Percentiles rank a stretch among this genome's conserved stretches.
Conservation (phyloP, 768 basidiomycete genomes). For the Coprinopsis cinerea region DNA sequence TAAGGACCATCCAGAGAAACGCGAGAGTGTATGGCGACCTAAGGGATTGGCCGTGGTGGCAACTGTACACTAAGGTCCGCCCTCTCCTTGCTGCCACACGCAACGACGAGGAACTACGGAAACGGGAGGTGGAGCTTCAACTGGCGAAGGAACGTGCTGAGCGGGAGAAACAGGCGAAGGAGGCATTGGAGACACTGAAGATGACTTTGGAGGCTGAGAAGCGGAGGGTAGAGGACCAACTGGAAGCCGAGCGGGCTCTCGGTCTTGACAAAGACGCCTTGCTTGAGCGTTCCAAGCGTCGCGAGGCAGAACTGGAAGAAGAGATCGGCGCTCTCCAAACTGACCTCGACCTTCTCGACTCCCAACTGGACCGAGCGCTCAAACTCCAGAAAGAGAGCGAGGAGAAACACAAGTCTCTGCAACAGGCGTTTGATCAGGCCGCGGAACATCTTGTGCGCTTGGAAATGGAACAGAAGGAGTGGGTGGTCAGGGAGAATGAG, state of each 20-base stretch:
- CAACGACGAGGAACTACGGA: conserved; percentile 84
- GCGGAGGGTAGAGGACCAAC: conserved; percentile 68
- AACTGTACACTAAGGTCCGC: conserved; percentile 92
- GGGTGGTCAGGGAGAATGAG: conserved; percentile 59
- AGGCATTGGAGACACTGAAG: conserved; percentile 72
- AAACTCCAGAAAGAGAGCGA: conserved; percentile 74
- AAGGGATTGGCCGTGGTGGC: conserved; percentile 99
- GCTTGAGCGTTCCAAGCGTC: conserved; percentile 77
- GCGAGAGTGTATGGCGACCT: conserved; percentile 87
- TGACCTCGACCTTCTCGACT: conserved; percentile 81
- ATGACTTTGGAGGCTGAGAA: conserved; percentile 83
- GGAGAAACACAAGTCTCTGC: conserved; percentile 67
- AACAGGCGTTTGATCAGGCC: conserved; percentile 74
- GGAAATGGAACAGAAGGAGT: conserved; percentile 70
- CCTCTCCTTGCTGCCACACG: conserved; percentile 90
- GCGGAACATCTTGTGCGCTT: conserved; percentile 80
- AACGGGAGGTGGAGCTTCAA: conserved; percentile 79
- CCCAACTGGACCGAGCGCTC: conserved; percentile 78
- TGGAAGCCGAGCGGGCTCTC: conserved; percentile 77
- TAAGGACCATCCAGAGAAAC: conserved; percentile 90
- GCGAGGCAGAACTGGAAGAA: conserved; percentile 82
- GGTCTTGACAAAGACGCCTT: conserved; percentile 78
- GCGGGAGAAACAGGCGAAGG: conserved; percentile 76
- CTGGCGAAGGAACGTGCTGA: conserved; percentile 82
- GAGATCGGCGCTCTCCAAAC: conserved; percentile 73